Evolutionary conservation across 257 asterid species (phyloP), one percentile per base, ranked within the genome.

Genomic region (Przewalskia tangutica): DNA sequence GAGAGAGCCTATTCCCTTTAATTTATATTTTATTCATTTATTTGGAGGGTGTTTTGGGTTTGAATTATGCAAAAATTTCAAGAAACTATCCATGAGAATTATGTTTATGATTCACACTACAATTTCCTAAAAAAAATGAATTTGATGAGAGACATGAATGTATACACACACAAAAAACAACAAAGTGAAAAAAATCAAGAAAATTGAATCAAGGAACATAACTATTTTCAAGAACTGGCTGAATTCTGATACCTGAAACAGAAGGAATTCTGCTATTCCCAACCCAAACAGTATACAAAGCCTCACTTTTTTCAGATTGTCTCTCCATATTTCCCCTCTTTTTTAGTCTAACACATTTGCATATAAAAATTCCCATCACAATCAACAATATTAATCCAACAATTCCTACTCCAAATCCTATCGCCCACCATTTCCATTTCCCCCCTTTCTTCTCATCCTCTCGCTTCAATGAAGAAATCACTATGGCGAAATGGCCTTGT

Each of bases 201-300:
- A 40, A 63, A 71, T 6, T 11, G 42, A 46, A 71, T 89, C 83
- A 93, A 82, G 97, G 97, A 50, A 88, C 77, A 82, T 91, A 91
- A 40, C 82, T 88, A 83, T 80, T 85, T 80, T 93, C 99, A 88
- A 95, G 89, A 81, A 67, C 87, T 36, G 99, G 98, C 79, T 88
- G 93, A 42, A 97, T 95, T 86, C 98, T 92, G 83, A 91, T 90
- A 82, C 89, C 91, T 65, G 94, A 80, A 83, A 97, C 99, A 11
- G 88, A 36, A 68, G 94, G 95, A 98, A 95, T 89, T 89, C 90
- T 94, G 84, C 97, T 94, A 16, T 81, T 78, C 17, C 98, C 97
- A 87, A 95, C 83, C 98, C 98, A 94, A 50, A 84, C 65, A 20
- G 91, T 62, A 23, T 84, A 94, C 86, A 95, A 85, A 27, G 70